Evolutionary conservation across 495 filamentous ascomycete genomes (phyloP).

Genomic region (Podospora anserina): DNA sequence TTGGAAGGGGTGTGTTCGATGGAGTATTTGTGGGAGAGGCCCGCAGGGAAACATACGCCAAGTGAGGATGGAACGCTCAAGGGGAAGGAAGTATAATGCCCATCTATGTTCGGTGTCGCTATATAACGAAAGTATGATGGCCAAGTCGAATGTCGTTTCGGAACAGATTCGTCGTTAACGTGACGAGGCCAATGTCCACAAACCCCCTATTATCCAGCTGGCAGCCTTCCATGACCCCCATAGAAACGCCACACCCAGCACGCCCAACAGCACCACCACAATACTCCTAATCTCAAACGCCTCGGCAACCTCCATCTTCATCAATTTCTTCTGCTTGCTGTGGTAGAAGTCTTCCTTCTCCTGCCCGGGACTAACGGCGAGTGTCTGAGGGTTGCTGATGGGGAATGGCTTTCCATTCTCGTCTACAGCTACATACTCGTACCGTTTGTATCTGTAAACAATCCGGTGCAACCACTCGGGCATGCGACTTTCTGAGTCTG

Average conservation of each 20-base stretch:
- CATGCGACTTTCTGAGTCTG: constrained; percentile 26
- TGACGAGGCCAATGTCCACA: not conserved
- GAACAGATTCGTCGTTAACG: not conserved
- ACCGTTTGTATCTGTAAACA: constrained; percentile 35
- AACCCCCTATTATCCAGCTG: constrained; percentile 19
- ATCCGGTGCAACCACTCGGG: constrained; percentile 41
- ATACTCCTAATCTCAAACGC: constrained; percentile 47
- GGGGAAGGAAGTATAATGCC: not conserved
- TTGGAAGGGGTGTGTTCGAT: constrained; percentile 16
- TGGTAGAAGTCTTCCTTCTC: constrained; percentile 39
- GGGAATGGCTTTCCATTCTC: constrained; percentile 9
- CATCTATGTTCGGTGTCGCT: not conserved
- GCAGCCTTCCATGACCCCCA: constrained; percentile 33
- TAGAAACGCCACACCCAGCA: constrained; percentile 21
- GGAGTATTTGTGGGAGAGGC: constrained; percentile 25
- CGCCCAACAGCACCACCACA: constrained; percentile 37
- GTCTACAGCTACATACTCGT: constrained; percentile 28
- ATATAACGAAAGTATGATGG: not conserved
- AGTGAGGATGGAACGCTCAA: not conserved
- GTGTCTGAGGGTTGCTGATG: not conserved
- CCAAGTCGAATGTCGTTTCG: not conserved
- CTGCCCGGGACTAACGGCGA: not conserved
- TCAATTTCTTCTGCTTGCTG: constrained; percentile 49
- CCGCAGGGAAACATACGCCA: not conserved
- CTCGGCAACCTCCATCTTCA: constrained; percentile 50